Conservation (phyloP, 2,329 filamentous ascomycete genomes). For the Epichloe glyceriae region DNA sequence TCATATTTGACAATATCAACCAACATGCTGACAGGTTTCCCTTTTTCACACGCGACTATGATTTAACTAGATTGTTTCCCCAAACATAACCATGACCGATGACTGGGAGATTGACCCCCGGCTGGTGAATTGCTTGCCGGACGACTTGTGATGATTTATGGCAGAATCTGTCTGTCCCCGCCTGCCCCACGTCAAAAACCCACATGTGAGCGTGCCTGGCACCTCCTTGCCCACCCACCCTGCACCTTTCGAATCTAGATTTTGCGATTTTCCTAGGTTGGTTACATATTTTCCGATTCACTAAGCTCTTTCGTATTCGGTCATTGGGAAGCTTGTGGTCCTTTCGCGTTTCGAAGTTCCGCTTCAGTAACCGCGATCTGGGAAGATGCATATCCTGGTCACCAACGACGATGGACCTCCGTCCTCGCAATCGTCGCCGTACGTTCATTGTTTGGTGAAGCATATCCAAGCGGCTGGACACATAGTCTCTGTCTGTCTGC, state of each 20-base stretch:
- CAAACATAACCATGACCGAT: too few relatives aligned
- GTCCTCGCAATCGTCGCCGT: slow-evolving; percentile 64
- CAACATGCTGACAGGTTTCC: too few relatives aligned
- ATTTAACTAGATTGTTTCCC: too few relatives aligned
- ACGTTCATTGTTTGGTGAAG: slow-evolving; percentile 61
- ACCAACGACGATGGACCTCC: slow-evolving; percentile 76
- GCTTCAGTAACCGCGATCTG: neutral
- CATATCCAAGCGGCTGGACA: slow-evolving; percentile 65
- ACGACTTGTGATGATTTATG: neutral
- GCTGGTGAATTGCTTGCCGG: too few relatives aligned
- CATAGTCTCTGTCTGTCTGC: slow-evolving; percentile 80
- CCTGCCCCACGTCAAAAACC: slow-evolving; percentile 2
- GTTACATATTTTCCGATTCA: neutral
- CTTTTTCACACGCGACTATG: too few relatives aligned
- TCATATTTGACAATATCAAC: neutral
- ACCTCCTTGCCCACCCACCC: neutral
- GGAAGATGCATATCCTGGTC: slow-evolving; percentile 48
- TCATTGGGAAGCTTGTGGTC: neutral
- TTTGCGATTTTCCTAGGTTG: neutral
- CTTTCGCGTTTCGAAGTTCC: neutral
- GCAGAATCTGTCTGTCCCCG: neutral
- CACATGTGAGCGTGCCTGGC: neutral
- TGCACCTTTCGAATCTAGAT: neutral
- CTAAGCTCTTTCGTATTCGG: neutral
- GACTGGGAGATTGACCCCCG: too few relatives aligned